Base-by-base conservation (phyloP, 2,329 filamentous ascomycete species). In the Nemania diffusa region DNA sequence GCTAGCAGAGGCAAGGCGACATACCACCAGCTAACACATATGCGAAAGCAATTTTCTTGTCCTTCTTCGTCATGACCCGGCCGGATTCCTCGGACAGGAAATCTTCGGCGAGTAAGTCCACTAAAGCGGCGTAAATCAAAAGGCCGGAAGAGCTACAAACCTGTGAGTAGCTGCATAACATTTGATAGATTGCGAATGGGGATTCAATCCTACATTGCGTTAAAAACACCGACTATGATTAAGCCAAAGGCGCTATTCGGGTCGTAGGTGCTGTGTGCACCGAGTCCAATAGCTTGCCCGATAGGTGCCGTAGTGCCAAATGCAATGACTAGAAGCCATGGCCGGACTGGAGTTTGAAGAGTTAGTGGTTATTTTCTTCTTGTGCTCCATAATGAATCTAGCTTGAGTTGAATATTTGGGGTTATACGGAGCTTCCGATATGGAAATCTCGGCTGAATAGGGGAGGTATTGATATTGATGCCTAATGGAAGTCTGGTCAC, bases 231-330 rank as follows among this genome's bases (percentile, higher is more conserved):
- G 11, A 90, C 88, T 57, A 90, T 84, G 65, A 91, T 88, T 29
- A 91, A 76, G 34, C 88, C 88, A 64, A 90, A 87, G 8, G 87
- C 87, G 63, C 87, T 88, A 66, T 88, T 84, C 0, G 88, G 88
- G 64, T 90, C 88, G 69, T 90, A 91, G 3, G 82, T 81, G 72
- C 84, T 84, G 62, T 85, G 82, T 0, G 86, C 85, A 5, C 82
- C 69, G 9, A 91, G 81, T 26, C 88, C 88, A 65, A 90, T 89
- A 8, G 88, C 87, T 73, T 91, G 88, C 0, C 89, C 88, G 51
- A 90, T 86, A 3, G 88, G 88, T 0, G 87, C 87, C 0, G 89
- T 91, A 8, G 85, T 86, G 17, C 87, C 88, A 69, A 90, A 91
- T 15, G 88, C 88, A 13, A 88, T 72, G 1, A 90, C 87, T 17